Percentiles rank a stretch among this genome's conserved stretches.
These are phyloP conservation scores for Exophiala sp. DNA, from an alignment of 2,329 filamentous ascomycete genomes.

Conservation along the genomic window DNA sequence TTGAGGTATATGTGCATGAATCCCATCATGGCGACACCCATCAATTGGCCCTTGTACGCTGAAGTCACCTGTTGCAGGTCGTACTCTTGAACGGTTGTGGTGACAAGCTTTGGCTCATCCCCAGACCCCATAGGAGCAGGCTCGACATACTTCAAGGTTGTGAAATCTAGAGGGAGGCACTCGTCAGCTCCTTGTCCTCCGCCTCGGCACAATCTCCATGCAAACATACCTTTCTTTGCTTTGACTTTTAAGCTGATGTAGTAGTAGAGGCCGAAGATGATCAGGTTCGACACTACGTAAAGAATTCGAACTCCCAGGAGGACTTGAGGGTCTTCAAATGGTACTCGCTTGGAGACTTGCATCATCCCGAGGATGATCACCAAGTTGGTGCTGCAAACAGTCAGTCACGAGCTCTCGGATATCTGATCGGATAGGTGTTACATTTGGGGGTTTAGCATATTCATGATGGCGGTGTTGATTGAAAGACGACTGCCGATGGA, in stretches of 20 bases:
- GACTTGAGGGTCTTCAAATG: conserved; percentile 82
- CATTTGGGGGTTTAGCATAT: conserved; percentile 19
- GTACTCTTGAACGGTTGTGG: conserved; percentile 94
- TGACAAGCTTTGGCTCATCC: conserved; percentile 93
- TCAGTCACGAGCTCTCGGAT: conserved; percentile 12
- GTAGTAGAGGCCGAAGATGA: conserved; percentile 81
- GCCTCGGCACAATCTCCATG: background rate
- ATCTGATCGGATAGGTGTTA: background rate
- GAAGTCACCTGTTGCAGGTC: conserved; percentile 80
- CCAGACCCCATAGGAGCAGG: conserved; percentile 86
- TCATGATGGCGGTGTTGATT: conserved; percentile 9
- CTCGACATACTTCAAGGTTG: conserved; percentile 98
- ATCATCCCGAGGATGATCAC: conserved; percentile 97
- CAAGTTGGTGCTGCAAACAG: conserved; percentile 71
- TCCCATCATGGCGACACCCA: conserved; percentile 96
- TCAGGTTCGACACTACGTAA: conserved; percentile 69
- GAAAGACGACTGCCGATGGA: background rate
- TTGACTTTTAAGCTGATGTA: conserved; percentile 84
- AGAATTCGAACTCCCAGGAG: conserved; percentile 61
- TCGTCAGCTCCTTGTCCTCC: background rate
- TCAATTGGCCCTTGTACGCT: conserved; percentile 84
- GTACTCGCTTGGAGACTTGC: conserved; percentile 94
- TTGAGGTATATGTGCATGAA: conserved; percentile 99
- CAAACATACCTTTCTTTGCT: conserved; percentile 83
- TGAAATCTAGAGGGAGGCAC: conserved; percentile 64